phyloP scores from a whole-genome alignment of 345 rosid genomes.

The Erysimum cheiranthoides region DNA sequence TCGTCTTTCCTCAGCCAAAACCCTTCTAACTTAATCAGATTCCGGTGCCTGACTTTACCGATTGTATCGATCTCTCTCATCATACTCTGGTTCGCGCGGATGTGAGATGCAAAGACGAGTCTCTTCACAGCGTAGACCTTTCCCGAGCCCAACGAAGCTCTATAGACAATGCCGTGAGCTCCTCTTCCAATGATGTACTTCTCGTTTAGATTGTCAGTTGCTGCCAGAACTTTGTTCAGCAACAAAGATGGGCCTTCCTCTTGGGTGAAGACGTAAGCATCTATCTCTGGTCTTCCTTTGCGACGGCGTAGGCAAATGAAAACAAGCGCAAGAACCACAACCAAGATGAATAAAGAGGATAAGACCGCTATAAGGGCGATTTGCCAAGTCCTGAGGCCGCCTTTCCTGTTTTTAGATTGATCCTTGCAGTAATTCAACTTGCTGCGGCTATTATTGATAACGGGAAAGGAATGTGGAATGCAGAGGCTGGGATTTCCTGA shows the following conservation, averaged over 20 bases:
- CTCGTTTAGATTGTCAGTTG: conserved; percentile 71
- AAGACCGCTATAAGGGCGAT: conserved; percentile 54
- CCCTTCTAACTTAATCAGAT: conserved; percentile 73
- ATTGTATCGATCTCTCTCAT: conserved; percentile 68
- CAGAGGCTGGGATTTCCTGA: conserved; percentile 67
- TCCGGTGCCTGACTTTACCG: conserved; percentile 72
- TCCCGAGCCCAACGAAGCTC: conserved; percentile 57
- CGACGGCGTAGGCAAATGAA: conserved; percentile 33
- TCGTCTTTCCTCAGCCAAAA: conserved; percentile 75
- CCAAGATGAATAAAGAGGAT: conserved; percentile 42
- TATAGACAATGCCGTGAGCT: conserved; percentile 79
- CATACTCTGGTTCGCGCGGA: conserved; percentile 60
- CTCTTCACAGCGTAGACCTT: conserved; percentile 67
- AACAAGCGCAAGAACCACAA: conserved; percentile 43
- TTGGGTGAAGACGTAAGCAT: conserved; percentile 45
- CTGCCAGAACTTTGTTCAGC: conserved; percentile 62
- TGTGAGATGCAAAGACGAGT: conserved; percentile 54
- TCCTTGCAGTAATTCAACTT: conserved; percentile 52
- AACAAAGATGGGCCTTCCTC: conserved; percentile 60
- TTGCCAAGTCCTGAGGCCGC: conserved; percentile 47
- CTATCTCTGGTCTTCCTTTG: conserved; percentile 31
- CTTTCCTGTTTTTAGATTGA: conserved; percentile 28
- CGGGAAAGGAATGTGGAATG: conserved; percentile 50
- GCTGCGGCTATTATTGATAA: conserved; percentile 42
- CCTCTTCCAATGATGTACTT: conserved; percentile 74